A percentile compares a stretch with the other conserved stretches of the same genome.
phyloP scores from a whole-genome alignment of 2,329 filamentous ascomycete species.

The Botrytis paeoniae region DNA sequence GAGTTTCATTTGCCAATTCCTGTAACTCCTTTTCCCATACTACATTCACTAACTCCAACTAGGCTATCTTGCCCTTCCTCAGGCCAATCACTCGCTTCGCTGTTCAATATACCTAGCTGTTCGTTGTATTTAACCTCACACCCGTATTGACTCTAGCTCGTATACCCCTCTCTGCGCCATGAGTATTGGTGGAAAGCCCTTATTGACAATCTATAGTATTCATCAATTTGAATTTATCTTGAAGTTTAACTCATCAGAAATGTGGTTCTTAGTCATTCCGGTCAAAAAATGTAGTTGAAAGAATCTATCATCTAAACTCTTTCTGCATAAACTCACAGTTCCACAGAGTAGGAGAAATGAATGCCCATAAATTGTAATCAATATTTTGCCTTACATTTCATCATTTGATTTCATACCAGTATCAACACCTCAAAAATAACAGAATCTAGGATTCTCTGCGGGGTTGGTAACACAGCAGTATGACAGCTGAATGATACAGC shows the following conservation, averaged over 20 bases:
- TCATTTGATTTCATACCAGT: neutral
- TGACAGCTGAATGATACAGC: too few relatives aligned
- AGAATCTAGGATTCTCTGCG: neutral
- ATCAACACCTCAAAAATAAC: neutral
- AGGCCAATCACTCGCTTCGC: too few relatives aligned
- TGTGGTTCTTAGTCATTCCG: neutral
- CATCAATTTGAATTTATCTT: neutral
- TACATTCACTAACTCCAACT: neutral
- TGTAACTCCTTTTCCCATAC: neutral
- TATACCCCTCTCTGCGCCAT: too few relatives aligned
- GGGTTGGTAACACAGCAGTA: too few relatives aligned
- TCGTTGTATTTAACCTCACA: too few relatives aligned
- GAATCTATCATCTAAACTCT: neutral
- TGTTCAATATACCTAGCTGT: too few relatives aligned
- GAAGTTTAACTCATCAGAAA: neutral
- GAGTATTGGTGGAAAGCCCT: too few relatives aligned
- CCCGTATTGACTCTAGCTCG: too few relatives aligned
- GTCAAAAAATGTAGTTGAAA: neutral
- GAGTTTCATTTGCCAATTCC: neutral
- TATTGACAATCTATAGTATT: neutral
- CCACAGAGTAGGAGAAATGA: neutral
- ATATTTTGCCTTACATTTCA: neutral
- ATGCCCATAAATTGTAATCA: neutral
- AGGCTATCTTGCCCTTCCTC: neutral
- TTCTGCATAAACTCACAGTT: neutral